Evolutionary conservation across 768 basidiomycete species (phyloP).

Genomic region (Cyathus striatus): DNA sequence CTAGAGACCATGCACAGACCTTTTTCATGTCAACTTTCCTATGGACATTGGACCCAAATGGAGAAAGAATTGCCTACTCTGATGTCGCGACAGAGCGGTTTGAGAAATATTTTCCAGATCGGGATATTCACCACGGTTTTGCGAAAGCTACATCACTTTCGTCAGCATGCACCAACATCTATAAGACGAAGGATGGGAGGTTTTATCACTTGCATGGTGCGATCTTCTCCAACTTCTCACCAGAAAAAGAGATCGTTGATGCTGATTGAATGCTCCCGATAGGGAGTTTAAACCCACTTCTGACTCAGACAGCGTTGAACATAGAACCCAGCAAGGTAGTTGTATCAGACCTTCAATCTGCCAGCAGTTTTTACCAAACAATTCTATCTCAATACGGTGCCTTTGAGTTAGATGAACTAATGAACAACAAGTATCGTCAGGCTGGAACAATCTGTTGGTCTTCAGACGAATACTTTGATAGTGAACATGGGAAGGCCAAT

Average conservation of each 20-base stretch:
- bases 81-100: not conserved
- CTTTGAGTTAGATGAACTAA: slow-evolving; percentile 11
- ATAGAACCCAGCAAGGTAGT: slow-evolving; percentile 3
- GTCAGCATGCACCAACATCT: slow-evolving; percentile 15
- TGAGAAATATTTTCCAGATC: slow-evolving; percentile 11
- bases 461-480: slow-evolving; percentile 12
- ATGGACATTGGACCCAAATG: slow-evolving; percentile 9
- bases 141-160: not conserved
- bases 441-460: slow-evolving; percentile 17
- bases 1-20: slow-evolving; percentile 15
- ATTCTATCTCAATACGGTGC: slow-evolving; percentile 9
- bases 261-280: not conserved
- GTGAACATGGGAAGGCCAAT: slow-evolving; percentile 17
- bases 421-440: slow-evolving; percentile 17
- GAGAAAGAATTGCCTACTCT: slow-evolving; percentile 5
- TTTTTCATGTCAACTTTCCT: slow-evolving; percentile 11
- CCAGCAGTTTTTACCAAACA: slow-evolving; percentile 5
- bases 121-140: slow-evolving; percentile 6
- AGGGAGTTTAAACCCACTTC: slow-evolving; percentile 11
- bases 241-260: not conserved
- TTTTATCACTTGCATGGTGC: slow-evolving; percentile 18
- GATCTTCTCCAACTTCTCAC: not conserved
- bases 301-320: slow-evolving; percentile 5
- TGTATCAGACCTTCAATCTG: slow-evolving; percentile 3
- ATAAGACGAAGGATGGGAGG: slow-evolving; percentile 16